Percentiles rank a stretch among this genome's conserved stretches.
Conservation (phyloP, 148 eudicot genomes). For the Amaranthus cruentus region DNA sequence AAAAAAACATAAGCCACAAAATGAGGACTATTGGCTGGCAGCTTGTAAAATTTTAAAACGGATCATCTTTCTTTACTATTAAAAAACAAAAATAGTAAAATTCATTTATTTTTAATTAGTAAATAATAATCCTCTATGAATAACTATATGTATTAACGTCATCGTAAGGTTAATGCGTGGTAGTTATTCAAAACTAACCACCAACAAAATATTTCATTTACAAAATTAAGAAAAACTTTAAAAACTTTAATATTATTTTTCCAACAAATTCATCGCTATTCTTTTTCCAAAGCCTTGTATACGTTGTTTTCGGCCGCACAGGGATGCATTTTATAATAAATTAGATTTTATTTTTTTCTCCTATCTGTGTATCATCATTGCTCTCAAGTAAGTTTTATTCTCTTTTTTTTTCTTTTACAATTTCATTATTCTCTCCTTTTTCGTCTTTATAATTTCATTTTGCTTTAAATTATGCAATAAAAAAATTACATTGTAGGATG, state of each 20-base stretch:
- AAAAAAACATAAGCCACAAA: background rate
- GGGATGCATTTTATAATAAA: conserved; percentile 3
- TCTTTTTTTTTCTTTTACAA: background rate
- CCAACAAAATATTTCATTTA: conserved; percentile 3
- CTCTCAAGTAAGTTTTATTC: conserved; percentile 8
- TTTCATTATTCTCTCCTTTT: background rate
- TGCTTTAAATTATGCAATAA: background rate
- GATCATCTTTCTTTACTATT: background rate
- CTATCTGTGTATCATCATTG: conserved; percentile 15
- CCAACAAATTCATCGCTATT: background rate
- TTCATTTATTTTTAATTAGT: conserved; percentile 6
- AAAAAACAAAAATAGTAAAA: conserved; percentile 7
- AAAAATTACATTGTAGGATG: background rate
- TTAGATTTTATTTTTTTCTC: background rate
- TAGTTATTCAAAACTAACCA: conserved; percentile 26
- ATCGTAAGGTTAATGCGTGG: conserved; percentile 27
- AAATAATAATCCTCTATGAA: conserved; percentile 19
- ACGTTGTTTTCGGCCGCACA: conserved; percentile 6
- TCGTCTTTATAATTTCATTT: background rate
- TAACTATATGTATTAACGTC: conserved; percentile 23
- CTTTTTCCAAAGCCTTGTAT: background rate
- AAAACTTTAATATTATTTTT: background rate
- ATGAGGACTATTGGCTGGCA: background rate
- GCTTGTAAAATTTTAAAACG: background rate
- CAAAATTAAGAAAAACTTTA: background rate